Evolutionary conservation across 2,329 filamentous ascomycete genomes (phyloP).

Genomic region (Didymella pinodella): DNA sequence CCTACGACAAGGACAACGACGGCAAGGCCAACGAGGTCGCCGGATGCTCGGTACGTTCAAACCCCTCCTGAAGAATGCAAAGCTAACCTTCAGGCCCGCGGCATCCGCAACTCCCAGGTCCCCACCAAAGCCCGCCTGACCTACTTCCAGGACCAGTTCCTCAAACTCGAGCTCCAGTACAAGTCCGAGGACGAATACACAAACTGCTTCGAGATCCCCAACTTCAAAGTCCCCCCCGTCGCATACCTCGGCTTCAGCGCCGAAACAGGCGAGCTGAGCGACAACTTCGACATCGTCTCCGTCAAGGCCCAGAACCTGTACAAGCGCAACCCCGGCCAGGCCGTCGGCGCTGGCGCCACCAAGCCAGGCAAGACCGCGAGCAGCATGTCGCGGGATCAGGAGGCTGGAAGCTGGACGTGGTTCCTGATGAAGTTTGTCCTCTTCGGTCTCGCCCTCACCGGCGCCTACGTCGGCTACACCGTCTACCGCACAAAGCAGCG

Average conservation of each 20-base stretch:
- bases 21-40: constrained; percentile 92
- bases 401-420: constrained; percentile 70
- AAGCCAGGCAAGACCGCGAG: constrained; percentile 30
- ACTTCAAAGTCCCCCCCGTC: constrained; percentile 77
- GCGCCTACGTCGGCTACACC: constrained; percentile 85
- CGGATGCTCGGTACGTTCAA: constrained; percentile 76
- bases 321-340: constrained; percentile 55
- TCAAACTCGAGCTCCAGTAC: constrained; percentile 93
- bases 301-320: constrained; percentile 90
- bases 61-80: too few species aligned
- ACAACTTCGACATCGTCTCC: constrained; percentile 96
- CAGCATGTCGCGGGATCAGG: constrained; percentile 55
- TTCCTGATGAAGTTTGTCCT: constrained; percentile 84
- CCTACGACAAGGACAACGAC: constrained; percentile 92
- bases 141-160: constrained; percentile 94
- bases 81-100: constrained; percentile 68
- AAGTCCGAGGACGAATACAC: constrained; percentile 89
- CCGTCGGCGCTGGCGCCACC: constrained; percentile 25
- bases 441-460: constrained; percentile 73
- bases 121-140: constrained; percentile 86
- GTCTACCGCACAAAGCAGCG: constrained; percentile 73
- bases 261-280: constrained; percentile 94
- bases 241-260: constrained; percentile 73
- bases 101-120: constrained; percentile 77
- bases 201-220: constrained; percentile 78